phyloP scores from a whole-genome alignment of 1,284 basidiomycete genomes.

The Naganishia albida region DNA sequence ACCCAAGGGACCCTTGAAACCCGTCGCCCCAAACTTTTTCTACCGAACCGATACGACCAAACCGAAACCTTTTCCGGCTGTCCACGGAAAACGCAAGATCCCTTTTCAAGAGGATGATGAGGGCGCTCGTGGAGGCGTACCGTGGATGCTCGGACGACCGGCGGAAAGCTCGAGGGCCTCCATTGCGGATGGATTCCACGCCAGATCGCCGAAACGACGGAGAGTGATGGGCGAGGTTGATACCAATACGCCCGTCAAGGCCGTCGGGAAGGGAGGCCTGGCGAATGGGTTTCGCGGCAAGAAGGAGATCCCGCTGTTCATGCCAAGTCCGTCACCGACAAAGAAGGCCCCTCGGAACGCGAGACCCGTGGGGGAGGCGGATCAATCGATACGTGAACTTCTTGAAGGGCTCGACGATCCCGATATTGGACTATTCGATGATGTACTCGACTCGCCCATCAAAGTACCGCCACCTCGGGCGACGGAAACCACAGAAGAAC shows the following conservation, averaged over 20 bases:
- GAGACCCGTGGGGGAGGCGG: constrained; percentile 40
- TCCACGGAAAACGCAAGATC: neutral
- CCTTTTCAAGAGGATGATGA: neutral
- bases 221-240: constrained; percentile 11
- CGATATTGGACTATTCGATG: constrained; percentile 40
- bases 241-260: neutral
- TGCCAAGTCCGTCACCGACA: constrained; percentile 20
- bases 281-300: neutral
- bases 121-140: neutral
- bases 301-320: constrained; percentile 8
- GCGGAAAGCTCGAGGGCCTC: neutral
- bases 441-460: constrained; percentile 19
- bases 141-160: constrained; percentile 9
- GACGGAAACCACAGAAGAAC: neutral
- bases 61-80: neutral
- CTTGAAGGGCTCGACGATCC: constrained; percentile 51
- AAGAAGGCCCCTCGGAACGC: neutral
- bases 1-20: neutral
- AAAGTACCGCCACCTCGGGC: neutral
- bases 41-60: neutral
- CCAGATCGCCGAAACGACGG: neutral
- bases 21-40: constrained; percentile 16
- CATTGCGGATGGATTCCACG: neutral
- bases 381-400: constrained; percentile 49
- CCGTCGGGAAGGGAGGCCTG: neutral